Evolutionary conservation across 1,139 yeast species (phyloP).

Genomic region (Hansenula anomala): DNA sequence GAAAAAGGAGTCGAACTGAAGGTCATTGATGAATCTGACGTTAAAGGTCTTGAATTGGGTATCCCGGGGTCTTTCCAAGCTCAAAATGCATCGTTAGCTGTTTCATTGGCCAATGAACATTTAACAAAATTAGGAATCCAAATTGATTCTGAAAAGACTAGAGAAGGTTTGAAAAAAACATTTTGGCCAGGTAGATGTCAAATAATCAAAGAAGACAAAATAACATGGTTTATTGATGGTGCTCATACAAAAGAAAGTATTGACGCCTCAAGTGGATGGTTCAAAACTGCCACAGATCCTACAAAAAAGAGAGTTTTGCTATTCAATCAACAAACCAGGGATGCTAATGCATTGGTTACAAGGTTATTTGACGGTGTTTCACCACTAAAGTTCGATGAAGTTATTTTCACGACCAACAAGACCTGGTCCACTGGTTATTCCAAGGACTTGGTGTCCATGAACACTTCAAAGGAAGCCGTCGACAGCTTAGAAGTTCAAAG

Average conservation of each 20-base stretch:
- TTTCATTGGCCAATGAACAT: conserved; percentile 65
- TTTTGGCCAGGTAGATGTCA: conserved; percentile 97
- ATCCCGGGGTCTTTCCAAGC: conserved; percentile 84
- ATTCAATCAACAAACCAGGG: conserved; percentile 94
- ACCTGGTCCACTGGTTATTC: conserved; percentile 90
- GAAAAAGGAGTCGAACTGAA: conserved; percentile 54
- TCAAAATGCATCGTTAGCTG: conserved; percentile 84
- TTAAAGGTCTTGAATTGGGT: conserved; percentile 47
- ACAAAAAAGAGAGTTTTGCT: conserved; percentile 41
- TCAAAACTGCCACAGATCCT: conserved; percentile 28
- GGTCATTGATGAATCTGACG: conserved; percentile 42
- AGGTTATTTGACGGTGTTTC: conserved; percentile 43
- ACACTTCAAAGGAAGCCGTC: conserved; percentile 71
- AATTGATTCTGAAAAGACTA: conserved; percentile 36
- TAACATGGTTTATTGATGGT: conserved; percentile 87
- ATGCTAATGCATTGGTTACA: conserved; percentile 61
- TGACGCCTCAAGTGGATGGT: conserved; percentile 79
- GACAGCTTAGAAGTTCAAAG: conserved; percentile 81
- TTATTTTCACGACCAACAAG: conserved; percentile 83
- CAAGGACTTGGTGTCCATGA: conserved; percentile 79
- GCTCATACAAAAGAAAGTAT: conserved; percentile 94
- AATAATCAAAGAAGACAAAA: conserved; percentile 42
- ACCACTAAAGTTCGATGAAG: conserved; percentile 57
- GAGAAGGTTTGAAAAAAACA: conserved; percentile 62
- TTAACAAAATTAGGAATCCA: conserved; percentile 41